phyloP scores from a whole-genome alignment of 2,329 filamentous ascomycete species.

The Trichoderma guizhouense region DNA sequence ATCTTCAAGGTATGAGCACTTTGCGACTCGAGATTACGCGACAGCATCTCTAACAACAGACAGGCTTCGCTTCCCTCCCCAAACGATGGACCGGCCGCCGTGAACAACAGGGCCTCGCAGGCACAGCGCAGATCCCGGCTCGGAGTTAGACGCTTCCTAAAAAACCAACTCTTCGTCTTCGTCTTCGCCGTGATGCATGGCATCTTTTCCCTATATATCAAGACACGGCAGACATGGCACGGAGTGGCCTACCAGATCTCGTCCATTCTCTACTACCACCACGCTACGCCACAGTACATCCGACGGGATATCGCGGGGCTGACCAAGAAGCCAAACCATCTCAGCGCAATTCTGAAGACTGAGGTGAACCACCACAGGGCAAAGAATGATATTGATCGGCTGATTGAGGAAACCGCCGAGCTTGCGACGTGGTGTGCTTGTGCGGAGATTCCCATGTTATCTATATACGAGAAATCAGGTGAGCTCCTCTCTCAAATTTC shows the following conservation, averaged over 20 bases:
- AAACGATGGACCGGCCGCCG: constrained; percentile 29
- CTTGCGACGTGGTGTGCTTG: constrained; percentile 90
- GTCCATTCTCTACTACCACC: constrained; percentile 88
- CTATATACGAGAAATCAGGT: constrained; percentile 91
- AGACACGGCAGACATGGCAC: constrained; percentile 75
- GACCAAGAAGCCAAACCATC: constrained; percentile 72
- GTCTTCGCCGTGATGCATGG: constrained; percentile 70
- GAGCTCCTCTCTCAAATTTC: constrained; percentile 28
- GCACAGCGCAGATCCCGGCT: constrained; percentile 41
- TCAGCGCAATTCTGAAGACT: constrained; percentile 80
- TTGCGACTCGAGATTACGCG: background rate
- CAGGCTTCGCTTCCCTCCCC: constrained; percentile 38
- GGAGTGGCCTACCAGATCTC: constrained; percentile 72
- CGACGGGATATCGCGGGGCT: constrained; percentile 77
- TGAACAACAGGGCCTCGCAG: constrained; percentile 24
- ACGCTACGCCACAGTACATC: constrained; percentile 90
- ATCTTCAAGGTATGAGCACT: constrained; percentile 34
- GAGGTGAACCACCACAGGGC: constrained; percentile 66
- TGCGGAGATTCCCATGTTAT: constrained; percentile 81
- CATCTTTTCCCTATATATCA: constrained; percentile 84
- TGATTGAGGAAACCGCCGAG: constrained; percentile 89
- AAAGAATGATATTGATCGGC: constrained; percentile 71
- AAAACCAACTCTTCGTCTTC: constrained; percentile 60
- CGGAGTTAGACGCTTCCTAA: constrained; percentile 60
- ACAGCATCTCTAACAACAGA: constrained; percentile 20